Conservation (phyloP, 352 stramenopile species). For the Pythium sukuiense region DNA sequence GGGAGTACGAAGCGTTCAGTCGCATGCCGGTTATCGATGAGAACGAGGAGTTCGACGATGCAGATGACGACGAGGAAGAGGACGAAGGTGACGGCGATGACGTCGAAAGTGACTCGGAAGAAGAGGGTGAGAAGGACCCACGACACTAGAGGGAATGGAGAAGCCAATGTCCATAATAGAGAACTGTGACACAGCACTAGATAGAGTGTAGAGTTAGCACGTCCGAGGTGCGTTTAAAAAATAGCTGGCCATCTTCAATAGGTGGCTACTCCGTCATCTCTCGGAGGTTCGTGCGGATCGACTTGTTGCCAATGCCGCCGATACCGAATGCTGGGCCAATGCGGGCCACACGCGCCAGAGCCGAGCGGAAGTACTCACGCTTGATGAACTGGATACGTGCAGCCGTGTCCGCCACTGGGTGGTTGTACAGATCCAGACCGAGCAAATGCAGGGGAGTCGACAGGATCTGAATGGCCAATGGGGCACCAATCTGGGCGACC, state of each 20-base stretch:
- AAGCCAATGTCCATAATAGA: slow-evolving; percentile 2
- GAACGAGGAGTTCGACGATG: slow-evolving; percentile 37
- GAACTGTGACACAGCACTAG: neutral
- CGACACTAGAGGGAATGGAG: slow-evolving; percentile 11
- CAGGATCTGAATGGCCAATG: slow-evolving; percentile 48
- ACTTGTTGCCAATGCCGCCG: slow-evolving; percentile 59
- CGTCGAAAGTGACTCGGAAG: slow-evolving; percentile 5
- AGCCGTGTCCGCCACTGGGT: slow-evolving; percentile 18
- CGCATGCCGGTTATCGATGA: slow-evolving; percentile 55
- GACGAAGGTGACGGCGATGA: slow-evolving; percentile 31
- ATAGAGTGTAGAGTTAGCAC: neutral
- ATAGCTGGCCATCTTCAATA: neutral
- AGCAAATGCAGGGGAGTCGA: slow-evolving; percentile 64
- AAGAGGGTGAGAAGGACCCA: slow-evolving; percentile 1
- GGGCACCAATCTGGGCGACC: slow-evolving; percentile 49
- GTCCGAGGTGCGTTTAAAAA: neutral
- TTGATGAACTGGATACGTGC: slow-evolving; percentile 42
- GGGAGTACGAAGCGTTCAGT: slow-evolving; percentile 76
- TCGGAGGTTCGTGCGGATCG: slow-evolving; percentile 18
- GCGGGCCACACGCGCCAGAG: slow-evolving; percentile 43
- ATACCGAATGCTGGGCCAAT: slow-evolving; percentile 67
- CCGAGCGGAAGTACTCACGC: slow-evolving; percentile 48
- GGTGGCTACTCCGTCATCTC: slow-evolving; percentile 6
- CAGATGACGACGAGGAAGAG: slow-evolving; percentile 19
- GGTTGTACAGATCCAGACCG: slow-evolving; percentile 65